A percentile compares a stretch with the other conserved stretches of the same genome.
phyloP scores from a whole-genome alignment of 2,329 filamentous ascomycete genomes.

The Exophiala oligosperma region DNA sequence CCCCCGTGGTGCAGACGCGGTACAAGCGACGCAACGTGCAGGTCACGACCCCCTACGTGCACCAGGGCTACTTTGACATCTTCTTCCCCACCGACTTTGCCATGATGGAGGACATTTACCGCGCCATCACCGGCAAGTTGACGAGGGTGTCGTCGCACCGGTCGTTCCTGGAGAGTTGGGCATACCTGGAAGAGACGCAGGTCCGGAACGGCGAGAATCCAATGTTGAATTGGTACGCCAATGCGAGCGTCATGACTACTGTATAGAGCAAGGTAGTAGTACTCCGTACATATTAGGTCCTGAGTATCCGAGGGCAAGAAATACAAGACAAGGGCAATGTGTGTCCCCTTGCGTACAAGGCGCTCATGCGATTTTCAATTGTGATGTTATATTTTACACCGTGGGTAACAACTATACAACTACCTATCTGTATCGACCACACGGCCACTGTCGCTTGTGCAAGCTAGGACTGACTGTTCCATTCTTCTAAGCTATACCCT shows the following conservation, averaged over 20 bases:
- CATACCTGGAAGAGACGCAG: slow-evolving; percentile 84
- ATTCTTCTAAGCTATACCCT: no score
- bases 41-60: slow-evolving; percentile 86
- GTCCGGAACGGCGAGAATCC: slow-evolving; percentile 92
- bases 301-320: no score
- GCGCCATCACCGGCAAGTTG: slow-evolving; percentile 87
- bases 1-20: slow-evolving; percentile 92
- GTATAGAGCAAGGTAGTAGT: slow-evolving; percentile 51
- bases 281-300: no score
- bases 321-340: no score
- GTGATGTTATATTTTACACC: no score
- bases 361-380: no score
- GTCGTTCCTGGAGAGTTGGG: slow-evolving; percentile 88
- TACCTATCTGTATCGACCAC: no score
- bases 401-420: no score
- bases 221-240: slow-evolving; percentile 88
- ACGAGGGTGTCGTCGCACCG: slow-evolving; percentile 83
- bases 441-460: no score
- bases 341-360: no score
- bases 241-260: slow-evolving; percentile 89
- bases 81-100: slow-evolving; percentile 95
- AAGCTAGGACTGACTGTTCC: no score
- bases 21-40: slow-evolving; percentile 85
- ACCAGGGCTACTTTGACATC: slow-evolving; percentile 98
- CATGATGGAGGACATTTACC: slow-evolving; percentile 88